Evolutionary conservation across 129 eudicot species (phyloP), one percentile per base, ranked within the genome.

Genomic region (Artemisia annua): DNA sequence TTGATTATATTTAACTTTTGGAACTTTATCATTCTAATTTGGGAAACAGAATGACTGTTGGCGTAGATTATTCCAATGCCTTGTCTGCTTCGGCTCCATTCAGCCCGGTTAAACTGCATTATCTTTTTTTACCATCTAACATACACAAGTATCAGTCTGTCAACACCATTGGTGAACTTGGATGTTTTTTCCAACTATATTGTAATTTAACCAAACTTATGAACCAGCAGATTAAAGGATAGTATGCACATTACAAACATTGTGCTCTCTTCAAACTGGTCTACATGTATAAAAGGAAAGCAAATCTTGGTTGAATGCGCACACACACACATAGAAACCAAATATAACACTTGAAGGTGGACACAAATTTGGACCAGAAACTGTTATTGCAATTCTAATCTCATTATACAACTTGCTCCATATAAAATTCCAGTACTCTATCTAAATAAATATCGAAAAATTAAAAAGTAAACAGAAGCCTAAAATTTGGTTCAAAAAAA

Each of bases 301-400:
- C 7, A 39, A 39, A 39, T 5, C 8, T 35, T 39, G 46, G 46
- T 39, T 39, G 46, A 39, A 39, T 7, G 46, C 10, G 10, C 2
- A 8, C 46, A 35, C 46, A 1, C 46, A 7, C 46, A 39, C 46
- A 7, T 3, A 59, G 13, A 17, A 17, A 59, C 35, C 65, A 24
- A 18, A 59, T 9, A 7, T 24, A 24, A 24, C 65, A 59, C 65
- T 15, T 7, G 10, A 13, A 32, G 69, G 24, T n/a, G 14, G 28
- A 66, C 55, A 43, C 18, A 66, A 66, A 66, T 66, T 43, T n/a
- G 48, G 54, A 66, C n/a, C 70, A 39, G 17, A 26, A 66, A 39
- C 55, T 44, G 35, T 30, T 30, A 30, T 30, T 26, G 35, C 1
- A 30, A 35, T 66, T 44, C 55, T 26, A 66, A 39, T 24, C 28